Conservation (phyloP, 2,329 filamentous ascomycete genomes). For the Podosphaera xanthii region DNA sequence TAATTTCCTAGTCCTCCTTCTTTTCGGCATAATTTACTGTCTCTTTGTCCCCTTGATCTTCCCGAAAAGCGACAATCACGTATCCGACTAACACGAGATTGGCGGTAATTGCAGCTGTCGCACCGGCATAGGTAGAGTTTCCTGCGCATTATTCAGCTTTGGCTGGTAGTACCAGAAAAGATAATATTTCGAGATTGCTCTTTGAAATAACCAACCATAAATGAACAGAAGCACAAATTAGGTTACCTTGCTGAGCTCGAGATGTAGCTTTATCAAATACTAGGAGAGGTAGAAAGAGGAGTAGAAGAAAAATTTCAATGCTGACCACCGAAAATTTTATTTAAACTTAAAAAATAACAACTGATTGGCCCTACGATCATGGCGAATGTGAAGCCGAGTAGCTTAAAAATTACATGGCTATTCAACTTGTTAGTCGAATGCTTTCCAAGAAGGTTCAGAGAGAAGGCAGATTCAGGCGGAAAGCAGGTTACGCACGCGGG, state of each 20-base stretch:
- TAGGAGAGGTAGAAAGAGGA: background rate
- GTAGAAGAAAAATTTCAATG: slow-evolving; percentile 11
- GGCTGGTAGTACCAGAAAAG: background rate
- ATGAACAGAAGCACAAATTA: background rate
- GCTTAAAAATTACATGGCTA: slow-evolving; percentile 59
- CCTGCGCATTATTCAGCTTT: slow-evolving; percentile 25
- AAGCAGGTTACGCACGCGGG: slow-evolving; percentile 36
- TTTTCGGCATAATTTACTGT: slow-evolving; percentile 20
- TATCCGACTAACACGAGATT: slow-evolving; percentile 85
- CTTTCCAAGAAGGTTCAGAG: background rate
- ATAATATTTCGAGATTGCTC: background rate
- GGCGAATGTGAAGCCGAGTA: slow-evolving; percentile 71
- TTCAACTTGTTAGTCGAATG: background rate
- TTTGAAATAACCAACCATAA: background rate
- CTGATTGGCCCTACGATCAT: slow-evolving; percentile 78
- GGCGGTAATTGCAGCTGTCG: slow-evolving; percentile 64
- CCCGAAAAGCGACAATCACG: slow-evolving; percentile 72
- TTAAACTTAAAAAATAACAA: slow-evolving; percentile 65
- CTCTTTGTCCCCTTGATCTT: slow-evolving; percentile 34
- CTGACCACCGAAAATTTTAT: slow-evolving; percentile 53
- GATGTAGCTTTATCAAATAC: background rate
- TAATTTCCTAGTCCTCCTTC: slow-evolving; percentile 17
- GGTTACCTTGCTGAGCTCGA: no score
- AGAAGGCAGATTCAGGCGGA: slow-evolving; percentile 3
- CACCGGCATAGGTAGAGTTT: slow-evolving; percentile 73